Percentiles rank a stretch among this genome's conserved stretches.
phyloP scores from a whole-genome alignment of 805 yeast species.

The Cyberlindnera maritima region DNA sequence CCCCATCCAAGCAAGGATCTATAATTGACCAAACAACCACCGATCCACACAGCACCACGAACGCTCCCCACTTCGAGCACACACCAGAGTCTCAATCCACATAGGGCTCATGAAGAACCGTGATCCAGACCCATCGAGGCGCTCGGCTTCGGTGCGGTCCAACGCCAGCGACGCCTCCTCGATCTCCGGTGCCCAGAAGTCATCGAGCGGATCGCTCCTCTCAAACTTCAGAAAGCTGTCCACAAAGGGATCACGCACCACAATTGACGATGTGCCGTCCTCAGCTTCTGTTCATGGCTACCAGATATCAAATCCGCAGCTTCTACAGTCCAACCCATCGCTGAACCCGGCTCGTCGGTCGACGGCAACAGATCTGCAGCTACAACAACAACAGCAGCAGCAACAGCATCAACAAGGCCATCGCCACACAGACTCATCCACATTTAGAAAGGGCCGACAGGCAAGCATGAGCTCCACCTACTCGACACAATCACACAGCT shows the following conservation, averaged over 20 bases:
- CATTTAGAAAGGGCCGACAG: conserved; percentile 20
- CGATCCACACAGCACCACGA: not conserved
- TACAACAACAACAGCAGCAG: conserved; percentile 10
- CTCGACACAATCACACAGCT: conserved; percentile 26
- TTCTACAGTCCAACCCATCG: conserved; percentile 11
- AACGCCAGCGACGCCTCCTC: conserved; percentile 8
- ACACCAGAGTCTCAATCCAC: not conserved
- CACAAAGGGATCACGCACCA: conserved; percentile 13
- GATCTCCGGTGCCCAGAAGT: conserved; percentile 2
- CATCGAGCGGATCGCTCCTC: conserved; percentile 24
- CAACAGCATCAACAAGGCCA: conserved; percentile 4
- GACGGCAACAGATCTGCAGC: conserved; percentile 9
- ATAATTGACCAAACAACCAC: not conserved
- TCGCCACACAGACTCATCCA: conserved; percentile 4
- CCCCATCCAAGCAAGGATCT: not conserved
- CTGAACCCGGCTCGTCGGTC: conserved; percentile 8
- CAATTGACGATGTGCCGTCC: conserved; percentile 10
- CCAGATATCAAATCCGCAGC: conserved; percentile 28
- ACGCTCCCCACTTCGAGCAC: not conserved
- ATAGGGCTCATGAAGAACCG: conserved; percentile 14
- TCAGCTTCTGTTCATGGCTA: conserved; percentile 6
- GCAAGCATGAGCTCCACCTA: conserved; percentile 25
- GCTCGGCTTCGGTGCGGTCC: conserved; percentile 14
- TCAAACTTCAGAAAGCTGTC: conserved; percentile 29
- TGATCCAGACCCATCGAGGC: conserved; percentile 9